phyloP scores from a whole-genome alignment of 352 stramenopile species.

The Plasmopara viticola region DNA sequence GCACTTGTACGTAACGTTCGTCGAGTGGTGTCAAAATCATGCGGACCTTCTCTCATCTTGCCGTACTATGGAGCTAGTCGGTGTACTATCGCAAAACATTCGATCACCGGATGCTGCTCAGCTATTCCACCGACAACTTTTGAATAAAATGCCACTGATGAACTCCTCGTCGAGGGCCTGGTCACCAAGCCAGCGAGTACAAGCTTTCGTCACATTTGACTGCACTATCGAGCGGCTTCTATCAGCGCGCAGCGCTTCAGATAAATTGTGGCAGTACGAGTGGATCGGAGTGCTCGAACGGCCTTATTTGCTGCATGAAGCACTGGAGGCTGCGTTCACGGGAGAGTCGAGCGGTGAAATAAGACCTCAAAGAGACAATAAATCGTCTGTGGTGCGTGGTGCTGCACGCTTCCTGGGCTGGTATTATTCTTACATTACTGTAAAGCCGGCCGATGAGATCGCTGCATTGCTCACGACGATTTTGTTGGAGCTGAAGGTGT shows the following conservation, averaged over 20 bases:
- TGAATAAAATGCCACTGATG: constrained; percentile 11
- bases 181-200: constrained; percentile 8
- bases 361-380: neutral
- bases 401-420: constrained; percentile 35
- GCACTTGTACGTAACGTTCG: constrained; percentile 33
- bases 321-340: constrained; percentile 19
- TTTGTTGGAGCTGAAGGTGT: constrained; percentile 14
- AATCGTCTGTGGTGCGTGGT: neutral
- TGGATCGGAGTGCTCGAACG: constrained; percentile 30
- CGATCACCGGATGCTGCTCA: constrained; percentile 7
- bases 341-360: neutral
- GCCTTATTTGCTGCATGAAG: constrained; percentile 23
- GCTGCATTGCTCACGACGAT: constrained; percentile 17
- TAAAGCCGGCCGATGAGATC: constrained; percentile 15
- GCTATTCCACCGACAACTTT: constrained; percentile 22
- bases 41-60: constrained; percentile 28
- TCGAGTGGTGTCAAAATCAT: constrained; percentile 31
- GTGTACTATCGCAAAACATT: constrained; percentile 20
- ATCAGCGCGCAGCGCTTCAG: constrained; percentile 7
- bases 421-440: constrained; percentile 32
- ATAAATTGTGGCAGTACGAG: constrained; percentile 24
- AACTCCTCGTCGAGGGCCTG: constrained; percentile 1
- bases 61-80: constrained; percentile 34
- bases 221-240: constrained; percentile 17
- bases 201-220: constrained; percentile 11